Base-by-base conservation (phyloP, 208 protist species). In the Polymyxa betae region DNA sequence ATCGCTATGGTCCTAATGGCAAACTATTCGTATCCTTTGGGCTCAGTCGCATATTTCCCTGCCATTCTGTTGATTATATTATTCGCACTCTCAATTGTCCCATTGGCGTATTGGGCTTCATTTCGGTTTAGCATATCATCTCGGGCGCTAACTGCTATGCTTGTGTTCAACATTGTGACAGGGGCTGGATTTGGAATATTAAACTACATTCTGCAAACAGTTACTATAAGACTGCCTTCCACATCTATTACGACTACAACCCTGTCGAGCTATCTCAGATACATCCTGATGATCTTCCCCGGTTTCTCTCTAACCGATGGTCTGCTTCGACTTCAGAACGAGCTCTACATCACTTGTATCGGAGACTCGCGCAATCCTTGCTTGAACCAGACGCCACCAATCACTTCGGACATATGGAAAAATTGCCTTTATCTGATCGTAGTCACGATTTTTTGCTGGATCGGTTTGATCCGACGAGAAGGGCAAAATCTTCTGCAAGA, bases 101-200 rank as follows among this genome's bases (percentile, higher is more conserved):
- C 72, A 20, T 5, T 82, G 5, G 72, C 72, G n/a, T 82, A 40
- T n/a, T 35, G 35, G 35, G 5, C 35, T 38, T 82, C 72, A n/a
- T 82, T 82, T 43, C 72, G 72, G 72, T 82, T 82, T n/a, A 35
- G n/a, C 5, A n/a, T 82, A 20, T 82, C 72, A 20, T 82, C 72
- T n/a, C 5, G 40, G 72, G 72, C 72, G 40, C 35, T 82, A n/a
- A 82, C 72, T 20, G 72, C 40, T 20, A 82, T 82, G 72, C 72
- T 82, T 5, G 72, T 82, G 5, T 38, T 82, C 72, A 82, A 82
- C n/a, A 82, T 82, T 43, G 72, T 82, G 12, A 82, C 72, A 5
- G 72, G 72, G 12, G 72, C 35, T 20, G 72, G 72, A 20, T n/a
- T 82, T 35, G 72, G 72, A 5, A 82, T 82, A 20, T 38, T 82